phyloP scores from a whole-genome alignment of 1,284 basidiomycete species.

The Cryptococcus sp. region DNA sequence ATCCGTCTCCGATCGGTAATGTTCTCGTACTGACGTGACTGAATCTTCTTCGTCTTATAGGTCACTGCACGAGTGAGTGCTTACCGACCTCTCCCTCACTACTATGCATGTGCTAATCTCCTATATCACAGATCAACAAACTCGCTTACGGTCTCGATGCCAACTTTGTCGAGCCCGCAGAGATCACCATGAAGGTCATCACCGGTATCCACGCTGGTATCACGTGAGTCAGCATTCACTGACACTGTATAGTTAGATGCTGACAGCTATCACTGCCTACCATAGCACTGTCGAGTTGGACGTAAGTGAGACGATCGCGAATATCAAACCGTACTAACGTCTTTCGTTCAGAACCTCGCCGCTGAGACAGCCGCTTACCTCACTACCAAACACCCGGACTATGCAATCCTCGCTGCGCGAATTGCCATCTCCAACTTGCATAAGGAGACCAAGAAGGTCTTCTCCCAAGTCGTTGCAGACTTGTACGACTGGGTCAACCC shows the following conservation, averaged over 20 bases:
- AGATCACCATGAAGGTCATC: conserved; percentile 94
- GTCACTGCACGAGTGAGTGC: conserved; percentile 33
- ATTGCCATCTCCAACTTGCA: conserved; percentile 99
- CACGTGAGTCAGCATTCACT: background rate
- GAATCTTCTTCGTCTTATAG: conserved; percentile 6
- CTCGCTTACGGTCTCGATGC: conserved; percentile 95
- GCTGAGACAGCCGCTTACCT: conserved; percentile 97
- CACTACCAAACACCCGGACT: conserved; percentile 96
- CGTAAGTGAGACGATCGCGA: conserved; percentile 57
- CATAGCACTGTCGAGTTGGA: conserved; percentile 93
- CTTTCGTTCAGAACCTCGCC: conserved; percentile 70
- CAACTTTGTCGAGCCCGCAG: conserved; percentile 90
- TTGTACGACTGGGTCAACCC: conserved; percentile 96
- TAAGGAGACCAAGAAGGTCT: conserved; percentile 98
- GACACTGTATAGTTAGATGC: no score
- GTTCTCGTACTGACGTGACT: conserved; percentile 13
- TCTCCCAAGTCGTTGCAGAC: conserved; percentile 88
- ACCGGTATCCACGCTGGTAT: conserved; percentile 94
- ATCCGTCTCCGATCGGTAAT: background rate
- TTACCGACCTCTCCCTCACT: background rate
- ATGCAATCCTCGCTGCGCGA: conserved; percentile 95
- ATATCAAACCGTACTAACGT: background rate
- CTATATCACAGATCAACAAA: conserved; percentile 71
- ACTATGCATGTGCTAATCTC: background rate
- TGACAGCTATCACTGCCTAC: background rate